Base-by-base conservation (phyloP, 2,329 filamentous ascomycete genomes). In the Sporothrix pseudoabietina region DNA sequence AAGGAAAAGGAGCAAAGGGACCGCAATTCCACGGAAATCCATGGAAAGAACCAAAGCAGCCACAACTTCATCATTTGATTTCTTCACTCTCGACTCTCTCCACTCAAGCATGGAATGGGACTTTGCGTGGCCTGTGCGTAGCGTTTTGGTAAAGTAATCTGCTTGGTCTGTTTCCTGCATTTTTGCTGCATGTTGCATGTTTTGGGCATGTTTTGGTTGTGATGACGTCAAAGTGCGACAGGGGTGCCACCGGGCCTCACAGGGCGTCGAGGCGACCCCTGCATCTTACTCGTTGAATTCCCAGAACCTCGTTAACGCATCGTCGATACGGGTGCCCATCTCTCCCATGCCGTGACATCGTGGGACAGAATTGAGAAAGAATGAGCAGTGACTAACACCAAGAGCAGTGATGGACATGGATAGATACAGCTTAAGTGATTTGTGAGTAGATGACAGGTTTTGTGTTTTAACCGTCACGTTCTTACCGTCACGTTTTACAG, bases 181-280 rank as follows among this genome's bases (percentile, higher is more conserved):
- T 35, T 61, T 59, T 26, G 49, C 52, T 54, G 49, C 49, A 22
- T 16, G 6, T 9, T 52, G 22, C 22, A 35, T 4, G 7, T 35
- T 35, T 35, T 7, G 4, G 26, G n/a, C 59, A 65, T 65, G 61
- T 47, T 44, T 30, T 47, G 22, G 61, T 26, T 30, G 57, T 66
- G 39, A 47, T 66, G 61, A 66, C 61, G 61, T 66, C 61, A 66
- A 41, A 4, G n/a, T 47, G 61, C 61, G 39, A 66, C 39, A 47
- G 39, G 61, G 61, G 61, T 66, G 57, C 22, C 57, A 39, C 16
- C 14, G 12, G 32, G 57, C 32, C 44, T 49, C 44, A 39, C 14
- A 41, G 16, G 35, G 16, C 32, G 30, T 41, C 16, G 47, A 52
- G 47, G 16, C 8, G 52, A 19, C 30, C 12, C 16, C 16, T 35